Evolutionary conservation across 164 flowering plant species (phyloP), one percentile per base, ranked within the genome.

Genomic region (Tetracentron sinense): DNA sequence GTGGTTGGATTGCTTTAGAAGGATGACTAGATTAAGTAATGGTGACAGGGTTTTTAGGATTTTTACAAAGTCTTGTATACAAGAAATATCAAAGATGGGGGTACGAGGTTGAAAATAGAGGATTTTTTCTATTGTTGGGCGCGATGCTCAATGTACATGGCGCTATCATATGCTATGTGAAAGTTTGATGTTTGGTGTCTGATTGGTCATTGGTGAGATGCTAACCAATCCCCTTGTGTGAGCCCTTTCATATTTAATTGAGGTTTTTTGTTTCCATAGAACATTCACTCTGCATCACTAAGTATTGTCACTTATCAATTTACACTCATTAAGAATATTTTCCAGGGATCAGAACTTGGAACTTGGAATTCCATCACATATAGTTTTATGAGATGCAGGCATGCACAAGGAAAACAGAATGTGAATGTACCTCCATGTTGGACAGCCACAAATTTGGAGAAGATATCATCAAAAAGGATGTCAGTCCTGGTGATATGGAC

Each of bases 401-500:
- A 50, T 42, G 25, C 15, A 26, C 21, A 15, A 62, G 56, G 20
- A 50, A 23, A 50, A 42, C 33, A 35, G 35, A 38, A 35, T 20
- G 31, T 52, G 20, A 54, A 17, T 29, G 38, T 83, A 94, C 99
- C 99, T 89, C 75, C 92, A 50, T 94, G 99, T 60, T 80, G 79
- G 67, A 83, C 96, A 60, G 86, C 78, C 27, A 79, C 75, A 81
- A 91, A 94, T 79, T 77, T 91, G 57, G 96, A 67, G 75, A 81
- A 82, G 38, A 94, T 88, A 49, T 89, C 92, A 72, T 91, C 96
- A 78, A 91, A 94, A 31, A 94, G 90, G 54, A 91, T 81, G 74
- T 91, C 96, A 61, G 85, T 89, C 74, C 91, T 85, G 64, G 79
- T 83, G 52, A 94, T 84, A 70, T 94, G 99, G 56, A 89, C 87